Evolutionary conservation across 106 monocot species (phyloP).

Genomic region (Narthecium ossifragum): DNA sequence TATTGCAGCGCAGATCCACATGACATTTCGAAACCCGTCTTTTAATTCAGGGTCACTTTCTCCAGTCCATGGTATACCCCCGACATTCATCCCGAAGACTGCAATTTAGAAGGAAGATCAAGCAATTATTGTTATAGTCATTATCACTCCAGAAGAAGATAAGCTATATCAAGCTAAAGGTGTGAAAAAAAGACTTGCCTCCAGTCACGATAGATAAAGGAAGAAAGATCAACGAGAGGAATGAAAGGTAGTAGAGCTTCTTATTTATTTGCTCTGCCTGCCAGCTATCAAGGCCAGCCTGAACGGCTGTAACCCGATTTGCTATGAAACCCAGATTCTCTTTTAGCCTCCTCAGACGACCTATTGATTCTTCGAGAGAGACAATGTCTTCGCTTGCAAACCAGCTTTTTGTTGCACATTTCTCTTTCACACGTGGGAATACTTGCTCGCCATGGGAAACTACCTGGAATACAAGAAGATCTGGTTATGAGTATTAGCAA

Average conservation of each 20-base stretch:
- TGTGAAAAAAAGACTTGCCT: conserved; percentile 27
- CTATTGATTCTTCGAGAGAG: conserved; percentile 73
- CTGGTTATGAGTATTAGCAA: no score
- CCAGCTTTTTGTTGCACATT: conserved; percentile 77
- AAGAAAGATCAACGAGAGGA: conserved; percentile 85
- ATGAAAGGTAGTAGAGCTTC: conserved; percentile 91
- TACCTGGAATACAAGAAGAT: conserved; percentile 52
- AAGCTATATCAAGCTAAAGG: not conserved
- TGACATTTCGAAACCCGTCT: conserved; percentile 77
- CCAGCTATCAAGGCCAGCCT: conserved; percentile 96
- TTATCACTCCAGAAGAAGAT: not conserved
- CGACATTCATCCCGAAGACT: conserved; percentile 99
- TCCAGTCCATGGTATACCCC: conserved; percentile 95
- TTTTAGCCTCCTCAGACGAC: conserved; percentile 78
- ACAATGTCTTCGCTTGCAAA: conserved; percentile 63
- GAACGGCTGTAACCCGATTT: conserved; percentile 87
- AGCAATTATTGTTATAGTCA: not conserved
- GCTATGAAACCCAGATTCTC: conserved; percentile 87
- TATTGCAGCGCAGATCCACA: conserved; percentile 60
- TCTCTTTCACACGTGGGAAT: conserved; percentile 93
- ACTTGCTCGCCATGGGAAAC: conserved; percentile 97
- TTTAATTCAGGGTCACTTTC: conserved; percentile 45
- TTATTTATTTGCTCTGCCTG: conserved; percentile 94
- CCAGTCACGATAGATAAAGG: conserved; percentile 94
- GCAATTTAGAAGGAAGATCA: conserved; percentile 10